Percentiles rank a stretch among this genome's conserved stretches.
Conservation (phyloP, 768 basidiomycete species). For the Kwoniella mangroviensis region DNA sequence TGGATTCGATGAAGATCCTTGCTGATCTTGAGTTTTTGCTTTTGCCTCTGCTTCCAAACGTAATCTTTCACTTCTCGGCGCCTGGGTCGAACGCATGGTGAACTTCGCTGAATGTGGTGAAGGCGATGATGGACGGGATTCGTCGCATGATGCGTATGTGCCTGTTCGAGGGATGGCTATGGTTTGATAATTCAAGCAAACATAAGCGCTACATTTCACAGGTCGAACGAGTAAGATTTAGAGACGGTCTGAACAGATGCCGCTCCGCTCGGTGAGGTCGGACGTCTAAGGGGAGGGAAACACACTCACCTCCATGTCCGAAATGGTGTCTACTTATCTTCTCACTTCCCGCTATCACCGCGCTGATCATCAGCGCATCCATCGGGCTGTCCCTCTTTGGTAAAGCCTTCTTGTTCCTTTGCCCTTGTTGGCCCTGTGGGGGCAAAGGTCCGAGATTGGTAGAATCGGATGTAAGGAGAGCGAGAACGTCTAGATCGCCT, state of each 20-base stretch:
- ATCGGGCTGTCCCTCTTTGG: constrained; percentile 48
- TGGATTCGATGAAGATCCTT: constrained; percentile 5
- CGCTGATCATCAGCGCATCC: constrained; percentile 54
- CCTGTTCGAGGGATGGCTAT: constrained; percentile 43
- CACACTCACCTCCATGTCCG: constrained; percentile 49
- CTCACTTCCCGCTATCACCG: constrained; percentile 54
- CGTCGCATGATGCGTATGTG: constrained; percentile 54
- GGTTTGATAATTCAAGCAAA: neutral
- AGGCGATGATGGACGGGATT: constrained; percentile 43
- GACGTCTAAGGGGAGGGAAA: too few relatives aligned
- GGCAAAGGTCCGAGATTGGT: constrained; percentile 53
- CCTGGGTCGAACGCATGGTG: constrained; percentile 45
- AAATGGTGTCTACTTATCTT: constrained; percentile 54
- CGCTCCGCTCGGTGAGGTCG: too few relatives aligned
- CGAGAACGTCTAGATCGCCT: constrained; percentile 69
- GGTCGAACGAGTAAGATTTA: too few relatives aligned
- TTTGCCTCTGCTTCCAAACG: constrained; percentile 33
- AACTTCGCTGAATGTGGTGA: constrained; percentile 24
- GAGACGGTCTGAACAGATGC: too few relatives aligned
- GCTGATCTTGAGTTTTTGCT: constrained; percentile 4
- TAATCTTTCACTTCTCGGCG: constrained; percentile 50
- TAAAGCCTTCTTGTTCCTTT: constrained; percentile 25
- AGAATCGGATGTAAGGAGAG: constrained; percentile 67
- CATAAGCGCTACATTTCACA: constrained; percentile 3
- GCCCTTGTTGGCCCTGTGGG: constrained; percentile 1